Evolutionary conservation across 2,329 filamentous ascomycete genomes (phyloP).

Genomic region (Pseudocercospora pini-densiflorae): DNA sequence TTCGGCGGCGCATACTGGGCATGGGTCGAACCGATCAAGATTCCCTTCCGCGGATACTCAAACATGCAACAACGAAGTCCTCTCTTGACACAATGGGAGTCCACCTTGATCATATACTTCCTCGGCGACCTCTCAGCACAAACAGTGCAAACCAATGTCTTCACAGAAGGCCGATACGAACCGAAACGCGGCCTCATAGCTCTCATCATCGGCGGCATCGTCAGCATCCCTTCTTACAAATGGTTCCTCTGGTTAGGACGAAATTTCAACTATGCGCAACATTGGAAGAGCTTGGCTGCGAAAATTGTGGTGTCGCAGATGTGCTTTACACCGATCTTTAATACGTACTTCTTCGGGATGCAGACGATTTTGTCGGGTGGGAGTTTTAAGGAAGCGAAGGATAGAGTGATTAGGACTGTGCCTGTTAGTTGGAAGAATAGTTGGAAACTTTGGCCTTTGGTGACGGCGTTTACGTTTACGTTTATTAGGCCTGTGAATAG

Average conservation of each 20-base stretch:
- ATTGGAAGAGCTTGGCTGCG: slow-evolving; percentile 68
- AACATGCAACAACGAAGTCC: slow-evolving; percentile 73
- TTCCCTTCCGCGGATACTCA: slow-evolving; percentile 63
- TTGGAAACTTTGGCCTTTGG: slow-evolving; percentile 84
- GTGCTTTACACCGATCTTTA: slow-evolving; percentile 72
- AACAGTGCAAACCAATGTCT: slow-evolving; percentile 53
- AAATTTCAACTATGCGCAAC: slow-evolving; percentile 83
- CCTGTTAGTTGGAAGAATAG: slow-evolving; percentile 78
- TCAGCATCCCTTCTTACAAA: slow-evolving; percentile 77
- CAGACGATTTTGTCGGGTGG: slow-evolving; percentile 62
- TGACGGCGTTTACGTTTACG: slow-evolving; percentile 86
- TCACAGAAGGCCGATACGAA: slow-evolving; percentile 61
- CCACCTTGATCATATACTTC: slow-evolving; percentile 77
- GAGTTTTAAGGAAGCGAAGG: slow-evolving; percentile 64
- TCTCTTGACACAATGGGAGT: slow-evolving; percentile 78
- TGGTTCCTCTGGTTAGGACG: slow-evolving; percentile 83
- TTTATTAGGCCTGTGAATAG: slow-evolving; percentile 80
- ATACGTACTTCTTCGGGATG: slow-evolving; percentile 59
- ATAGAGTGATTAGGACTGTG: slow-evolving; percentile 75
- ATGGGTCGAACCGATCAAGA: slow-evolving; percentile 52
- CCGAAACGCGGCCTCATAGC: slow-evolving; percentile 70
- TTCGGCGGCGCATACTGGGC: slow-evolving; percentile 52
- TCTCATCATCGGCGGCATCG: slow-evolving; percentile 72
- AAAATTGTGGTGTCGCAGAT: slow-evolving; percentile 83
- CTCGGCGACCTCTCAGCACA: slow-evolving; percentile 80